Percentiles rank a stretch among this genome's conserved stretches.
These are phyloP conservation scores for Syzygium malaccense DNA, from an alignment of 441 rosid genomes.

Conservation along the genomic window DNA sequence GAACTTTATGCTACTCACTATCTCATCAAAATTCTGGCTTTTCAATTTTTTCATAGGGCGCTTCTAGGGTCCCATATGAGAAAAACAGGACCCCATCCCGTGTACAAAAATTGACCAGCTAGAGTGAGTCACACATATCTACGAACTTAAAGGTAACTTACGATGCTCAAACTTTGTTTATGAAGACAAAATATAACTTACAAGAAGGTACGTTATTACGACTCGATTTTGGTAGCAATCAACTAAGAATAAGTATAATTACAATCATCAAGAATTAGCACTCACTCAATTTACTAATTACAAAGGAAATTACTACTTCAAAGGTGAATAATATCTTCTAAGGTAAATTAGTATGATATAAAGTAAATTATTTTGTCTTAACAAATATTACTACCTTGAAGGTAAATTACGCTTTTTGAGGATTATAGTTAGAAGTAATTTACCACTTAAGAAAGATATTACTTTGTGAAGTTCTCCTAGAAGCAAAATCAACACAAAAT, in stretches of 20 bases:
- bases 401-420: neutral
- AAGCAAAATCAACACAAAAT: neutral
- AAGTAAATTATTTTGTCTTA: neutral
- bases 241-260: neutral
- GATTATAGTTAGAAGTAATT: neutral
- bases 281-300: neutral
- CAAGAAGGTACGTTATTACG: neutral
- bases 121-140: neutral
- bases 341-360: neutral
- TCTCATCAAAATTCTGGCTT: neutral
- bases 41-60: neutral
- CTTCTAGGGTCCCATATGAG: neutral
- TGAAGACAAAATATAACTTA: neutral
- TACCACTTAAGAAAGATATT: neutral
- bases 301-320: neutral
- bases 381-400: neutral
- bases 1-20: neutral
- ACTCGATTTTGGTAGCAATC: neutral
- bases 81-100: neutral
- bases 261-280: neutral
- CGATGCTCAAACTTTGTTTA: neutral
- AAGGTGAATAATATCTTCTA: neutral
- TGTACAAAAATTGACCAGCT: neutral
- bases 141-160: neutral
- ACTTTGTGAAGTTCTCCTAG: neutral